These are phyloP conservation scores for Adansonia rubrostipa DNA, from an alignment of 441 rosid species.

Conservation along the genomic window DNA sequence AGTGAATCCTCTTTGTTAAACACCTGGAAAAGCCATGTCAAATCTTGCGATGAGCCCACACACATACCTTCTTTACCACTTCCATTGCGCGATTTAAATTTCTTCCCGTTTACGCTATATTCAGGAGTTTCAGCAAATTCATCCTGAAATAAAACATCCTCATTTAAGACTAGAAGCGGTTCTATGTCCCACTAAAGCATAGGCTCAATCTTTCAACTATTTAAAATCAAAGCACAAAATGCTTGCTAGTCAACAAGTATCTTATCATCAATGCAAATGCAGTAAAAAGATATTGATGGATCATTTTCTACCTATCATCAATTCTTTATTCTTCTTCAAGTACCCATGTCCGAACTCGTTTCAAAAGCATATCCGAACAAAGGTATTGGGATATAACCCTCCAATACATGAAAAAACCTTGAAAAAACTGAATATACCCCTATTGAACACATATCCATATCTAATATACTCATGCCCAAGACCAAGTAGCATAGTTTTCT, in stretches of 20 bases:
- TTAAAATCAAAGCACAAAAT: constrained; percentile 4
- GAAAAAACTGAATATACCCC: too few relatives aligned
- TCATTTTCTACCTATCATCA: background rate
- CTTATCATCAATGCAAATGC: background rate
- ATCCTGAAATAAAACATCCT: constrained; percentile 51
- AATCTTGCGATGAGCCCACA: background rate
- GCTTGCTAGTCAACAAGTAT: background rate
- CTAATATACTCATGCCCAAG: too few relatives aligned
- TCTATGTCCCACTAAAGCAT: background rate
- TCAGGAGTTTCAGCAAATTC: constrained; percentile 76
- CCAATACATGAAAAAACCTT: too few relatives aligned
- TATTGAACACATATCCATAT: too few relatives aligned
- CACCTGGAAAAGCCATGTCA: constrained; percentile 1
- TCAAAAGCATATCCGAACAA: too few relatives aligned
- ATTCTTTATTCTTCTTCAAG: too few relatives aligned
- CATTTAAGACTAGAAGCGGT: constrained; percentile 15
- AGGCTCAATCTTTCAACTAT: background rate
- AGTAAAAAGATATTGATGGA: background rate
- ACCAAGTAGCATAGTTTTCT: too few relatives aligned
- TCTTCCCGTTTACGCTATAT: constrained; percentile 54
- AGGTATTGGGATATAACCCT: too few relatives aligned
- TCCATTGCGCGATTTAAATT: constrained; percentile 48
- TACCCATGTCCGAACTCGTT: too few relatives aligned
- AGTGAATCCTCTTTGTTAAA: constrained; percentile 17
- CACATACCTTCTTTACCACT: constrained; percentile 51